Conservation (phyloP, 1,139 yeast species). For the Hanseniaspora sp. region DNA sequence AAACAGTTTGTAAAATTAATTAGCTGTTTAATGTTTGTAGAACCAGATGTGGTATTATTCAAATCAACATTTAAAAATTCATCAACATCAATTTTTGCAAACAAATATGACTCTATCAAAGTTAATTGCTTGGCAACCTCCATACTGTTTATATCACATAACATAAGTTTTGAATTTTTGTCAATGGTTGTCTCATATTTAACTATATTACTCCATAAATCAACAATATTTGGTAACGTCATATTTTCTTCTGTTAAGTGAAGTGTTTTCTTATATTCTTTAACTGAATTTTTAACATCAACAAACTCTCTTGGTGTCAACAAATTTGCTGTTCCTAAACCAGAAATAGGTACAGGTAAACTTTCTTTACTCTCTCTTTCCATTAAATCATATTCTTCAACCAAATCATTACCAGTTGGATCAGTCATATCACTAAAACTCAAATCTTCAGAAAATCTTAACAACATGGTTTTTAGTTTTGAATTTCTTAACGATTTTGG, state of each 20-base stretch:
- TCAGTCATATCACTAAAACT: neutral
- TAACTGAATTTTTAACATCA: slow-evolving; percentile 17
- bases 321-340: slow-evolving; percentile 27
- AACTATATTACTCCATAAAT: neutral
- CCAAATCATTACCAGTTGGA: slow-evolving; percentile 29
- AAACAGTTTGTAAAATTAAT: slow-evolving; percentile 66
- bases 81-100: slow-evolving; percentile 53
- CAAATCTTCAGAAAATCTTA: slow-evolving; percentile 25
- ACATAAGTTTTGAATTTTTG: slow-evolving; percentile 32
- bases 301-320: slow-evolving; percentile 27
- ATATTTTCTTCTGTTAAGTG: neutral
- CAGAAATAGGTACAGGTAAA: slow-evolving; percentile 28
- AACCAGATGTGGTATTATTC: slow-evolving; percentile 48
- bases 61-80: slow-evolving; percentile 66
- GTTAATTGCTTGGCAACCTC: slow-evolving; percentile 83
- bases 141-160: slow-evolving; percentile 62
- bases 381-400: slow-evolving; percentile 33
- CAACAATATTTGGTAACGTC: neutral
- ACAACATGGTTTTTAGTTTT: slow-evolving; percentile 24
- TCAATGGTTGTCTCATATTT: slow-evolving; percentile 18
- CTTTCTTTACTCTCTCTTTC: slow-evolving; percentile 28
- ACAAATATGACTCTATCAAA: slow-evolving; percentile 62
- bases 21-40: slow-evolving; percentile 65
- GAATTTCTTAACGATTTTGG: slow-evolving; percentile 33
- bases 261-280: neutral